These are phyloP conservation scores for Backusella mclennaniae DNA, from an alignment of 192 early-diverging fungal species.

Conservation along the genomic window DNA sequence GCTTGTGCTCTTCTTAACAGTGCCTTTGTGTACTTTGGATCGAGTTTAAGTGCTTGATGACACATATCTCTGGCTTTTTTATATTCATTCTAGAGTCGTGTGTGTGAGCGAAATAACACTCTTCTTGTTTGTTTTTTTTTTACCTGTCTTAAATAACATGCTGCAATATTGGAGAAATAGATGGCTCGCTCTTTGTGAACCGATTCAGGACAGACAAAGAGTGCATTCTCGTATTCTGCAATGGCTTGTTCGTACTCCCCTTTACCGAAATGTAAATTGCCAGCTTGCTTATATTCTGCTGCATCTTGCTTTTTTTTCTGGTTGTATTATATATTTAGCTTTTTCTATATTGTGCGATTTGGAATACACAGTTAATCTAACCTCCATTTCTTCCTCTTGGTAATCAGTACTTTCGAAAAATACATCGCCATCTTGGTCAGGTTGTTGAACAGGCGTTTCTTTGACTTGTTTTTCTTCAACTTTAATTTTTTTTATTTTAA, in stretches of 20 bases:
- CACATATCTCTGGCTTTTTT: slow-evolving; percentile 41
- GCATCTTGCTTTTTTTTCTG: slow-evolving; percentile 45
- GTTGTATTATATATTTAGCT: background rate
- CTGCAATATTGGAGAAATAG: slow-evolving; percentile 63
- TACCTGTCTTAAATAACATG: slow-evolving; percentile 62
- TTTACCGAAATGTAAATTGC: slow-evolving; percentile 47
- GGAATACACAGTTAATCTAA: background rate
- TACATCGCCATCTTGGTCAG: slow-evolving; percentile 32
- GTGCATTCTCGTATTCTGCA: slow-evolving; percentile 19
- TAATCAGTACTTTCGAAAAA: slow-evolving; percentile 29
- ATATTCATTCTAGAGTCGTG: slow-evolving; percentile 27
- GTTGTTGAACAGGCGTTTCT: background rate
- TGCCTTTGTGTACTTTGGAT: slow-evolving; percentile 58
- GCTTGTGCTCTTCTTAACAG: slow-evolving; percentile 60
- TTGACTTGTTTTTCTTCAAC: background rate
- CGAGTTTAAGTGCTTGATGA: slow-evolving; percentile 48
- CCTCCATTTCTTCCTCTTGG: slow-evolving; percentile 38
- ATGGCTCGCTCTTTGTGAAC: slow-evolving; percentile 48
- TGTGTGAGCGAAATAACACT: background rate
- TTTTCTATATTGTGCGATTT: background rate
- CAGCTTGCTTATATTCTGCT: slow-evolving; percentile 42
- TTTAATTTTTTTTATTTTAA: too few relatives aligned
- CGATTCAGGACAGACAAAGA: background rate
- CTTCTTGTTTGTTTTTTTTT: background rate
- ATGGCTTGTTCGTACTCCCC: slow-evolving; percentile 39